These are phyloP conservation scores for Tricholoma sp. DNA, from an alignment of 768 basidiomycete species.

Conservation along the genomic window DNA sequence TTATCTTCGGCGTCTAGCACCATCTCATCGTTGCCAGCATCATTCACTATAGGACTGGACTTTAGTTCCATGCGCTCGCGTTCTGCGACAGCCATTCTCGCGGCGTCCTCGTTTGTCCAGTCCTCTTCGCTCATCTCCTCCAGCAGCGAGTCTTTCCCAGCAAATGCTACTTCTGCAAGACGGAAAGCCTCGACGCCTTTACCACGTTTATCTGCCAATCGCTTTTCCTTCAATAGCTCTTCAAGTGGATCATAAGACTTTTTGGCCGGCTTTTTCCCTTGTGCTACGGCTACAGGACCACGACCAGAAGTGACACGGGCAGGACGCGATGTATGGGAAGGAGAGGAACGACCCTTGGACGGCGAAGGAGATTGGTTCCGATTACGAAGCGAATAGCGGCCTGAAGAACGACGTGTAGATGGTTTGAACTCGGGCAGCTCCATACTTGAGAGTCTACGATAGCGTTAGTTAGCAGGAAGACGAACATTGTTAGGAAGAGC, in stretches of 20 bases:
- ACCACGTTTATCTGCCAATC: slow-evolving; percentile 30
- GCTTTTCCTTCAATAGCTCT: slow-evolving; percentile 51
- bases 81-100: slow-evolving; percentile 30
- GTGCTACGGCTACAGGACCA: slow-evolving; percentile 5
- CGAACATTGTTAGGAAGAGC: background rate
- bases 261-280: slow-evolving; percentile 11
- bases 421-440: background rate
- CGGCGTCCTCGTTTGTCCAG: slow-evolving; percentile 35
- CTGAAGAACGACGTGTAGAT: background rate
- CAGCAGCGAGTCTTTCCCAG: slow-evolving; percentile 23
- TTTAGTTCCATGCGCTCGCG: slow-evolving; percentile 11
- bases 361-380: slow-evolving; percentile 6
- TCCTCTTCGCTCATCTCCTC: slow-evolving; percentile 30
- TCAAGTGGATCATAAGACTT: slow-evolving; percentile 44
- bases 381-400: background rate
- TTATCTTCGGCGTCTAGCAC: slow-evolving; percentile 28
- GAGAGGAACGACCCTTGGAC: slow-evolving; percentile 2
- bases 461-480: background rate
- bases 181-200: slow-evolving; percentile 36
- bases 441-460: background rate
- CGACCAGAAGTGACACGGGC: slow-evolving; percentile 5
- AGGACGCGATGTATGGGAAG: slow-evolving; percentile 7
- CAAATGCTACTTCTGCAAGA: slow-evolving; percentile 39
- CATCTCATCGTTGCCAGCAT: slow-evolving; percentile 17
- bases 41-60: slow-evolving; percentile 13